Conservation (phyloP, 164 flowering plant species). For the Amborella trichopoda region DNA sequence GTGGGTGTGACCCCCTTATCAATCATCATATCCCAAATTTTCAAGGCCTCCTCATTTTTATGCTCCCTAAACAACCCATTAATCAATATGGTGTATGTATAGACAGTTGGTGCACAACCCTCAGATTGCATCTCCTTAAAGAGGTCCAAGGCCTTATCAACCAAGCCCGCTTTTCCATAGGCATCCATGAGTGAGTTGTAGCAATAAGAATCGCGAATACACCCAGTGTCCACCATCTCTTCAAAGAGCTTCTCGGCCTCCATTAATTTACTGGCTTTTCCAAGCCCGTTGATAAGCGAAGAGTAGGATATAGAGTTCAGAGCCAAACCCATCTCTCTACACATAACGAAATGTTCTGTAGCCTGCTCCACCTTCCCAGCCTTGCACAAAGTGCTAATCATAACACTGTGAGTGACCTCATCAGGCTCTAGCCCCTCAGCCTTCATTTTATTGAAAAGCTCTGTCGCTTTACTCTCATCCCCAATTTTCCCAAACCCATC, state of each 20-base stretch:
- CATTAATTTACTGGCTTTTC: slow-evolving; percentile 69
- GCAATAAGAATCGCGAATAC: slow-evolving; percentile 77
- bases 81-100: slow-evolving; percentile 84
- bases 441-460: slow-evolving; percentile 65
- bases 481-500: slow-evolving; percentile 60
- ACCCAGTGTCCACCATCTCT: slow-evolving; percentile 67
- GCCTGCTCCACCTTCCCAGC: slow-evolving; percentile 69
- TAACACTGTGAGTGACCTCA: slow-evolving; percentile 70
- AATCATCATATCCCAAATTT: slow-evolving; percentile 84
- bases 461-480: slow-evolving; percentile 41
- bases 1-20: slow-evolving; percentile 88
- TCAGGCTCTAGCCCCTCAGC: slow-evolving; percentile 68
- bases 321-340: slow-evolving; percentile 28
- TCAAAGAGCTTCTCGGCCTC: slow-evolving; percentile 76
- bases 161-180: slow-evolving; percentile 44
- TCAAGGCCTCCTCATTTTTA: slow-evolving; percentile 82
- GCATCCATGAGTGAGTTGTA: slow-evolving; percentile 85
- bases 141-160: slow-evolving; percentile 60
- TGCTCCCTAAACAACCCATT: slow-evolving; percentile 60
- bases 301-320: slow-evolving; percentile 65
- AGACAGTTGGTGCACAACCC: slow-evolving; percentile 85
- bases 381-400: slow-evolving; percentile 64
- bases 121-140: slow-evolving; percentile 71
- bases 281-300: slow-evolving; percentile 77
- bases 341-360: slow-evolving; percentile 38